Conservation (phyloP, 352 stramenopile genomes). For the Phytophthora pluvialis region DNA sequence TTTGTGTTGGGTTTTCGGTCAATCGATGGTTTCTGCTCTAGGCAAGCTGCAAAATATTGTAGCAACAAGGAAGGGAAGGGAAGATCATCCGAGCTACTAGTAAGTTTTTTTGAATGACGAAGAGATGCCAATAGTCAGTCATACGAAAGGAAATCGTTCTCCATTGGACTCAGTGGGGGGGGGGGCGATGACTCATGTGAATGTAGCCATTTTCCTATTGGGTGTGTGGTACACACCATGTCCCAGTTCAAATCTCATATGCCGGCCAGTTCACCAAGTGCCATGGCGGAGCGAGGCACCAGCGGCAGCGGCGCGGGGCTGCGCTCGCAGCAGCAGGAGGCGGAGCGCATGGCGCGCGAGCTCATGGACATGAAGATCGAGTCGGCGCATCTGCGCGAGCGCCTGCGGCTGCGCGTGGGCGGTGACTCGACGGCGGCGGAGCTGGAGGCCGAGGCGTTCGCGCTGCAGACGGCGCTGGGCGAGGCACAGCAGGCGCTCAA, state of each 20-base stretch:
- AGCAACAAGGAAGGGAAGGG: no score
- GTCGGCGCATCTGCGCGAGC: slow-evolving; percentile 74
- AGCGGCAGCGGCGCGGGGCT: slow-evolving; percentile 32
- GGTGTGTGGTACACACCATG: background rate
- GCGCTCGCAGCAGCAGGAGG: slow-evolving; percentile 53
- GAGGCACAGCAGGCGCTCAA: slow-evolving; percentile 62
- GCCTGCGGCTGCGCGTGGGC: slow-evolving; percentile 72
- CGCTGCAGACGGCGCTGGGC: slow-evolving; percentile 58
- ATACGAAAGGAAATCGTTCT: no score
- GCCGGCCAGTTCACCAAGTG: background rate
- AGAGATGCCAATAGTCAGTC: no score
- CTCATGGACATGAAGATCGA: slow-evolving; percentile 90
- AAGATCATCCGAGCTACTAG: no score
- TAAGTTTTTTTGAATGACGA: no score
- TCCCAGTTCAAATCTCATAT: background rate
- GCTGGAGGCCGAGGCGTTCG: slow-evolving; percentile 81
- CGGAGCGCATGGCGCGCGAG: slow-evolving; percentile 66
- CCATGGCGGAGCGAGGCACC: slow-evolving; percentile 18
- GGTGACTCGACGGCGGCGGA: slow-evolving; percentile 76
- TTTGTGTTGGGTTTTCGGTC: no score
- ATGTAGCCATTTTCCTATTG: background rate
- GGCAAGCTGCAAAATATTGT: no score
- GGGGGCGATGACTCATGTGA: no score
- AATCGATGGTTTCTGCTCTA: no score
- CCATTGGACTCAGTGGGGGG: no score